Evolutionary conservation across 2,329 filamentous ascomycete species (phyloP).

Genomic region (Alternaria sp.): DNA sequence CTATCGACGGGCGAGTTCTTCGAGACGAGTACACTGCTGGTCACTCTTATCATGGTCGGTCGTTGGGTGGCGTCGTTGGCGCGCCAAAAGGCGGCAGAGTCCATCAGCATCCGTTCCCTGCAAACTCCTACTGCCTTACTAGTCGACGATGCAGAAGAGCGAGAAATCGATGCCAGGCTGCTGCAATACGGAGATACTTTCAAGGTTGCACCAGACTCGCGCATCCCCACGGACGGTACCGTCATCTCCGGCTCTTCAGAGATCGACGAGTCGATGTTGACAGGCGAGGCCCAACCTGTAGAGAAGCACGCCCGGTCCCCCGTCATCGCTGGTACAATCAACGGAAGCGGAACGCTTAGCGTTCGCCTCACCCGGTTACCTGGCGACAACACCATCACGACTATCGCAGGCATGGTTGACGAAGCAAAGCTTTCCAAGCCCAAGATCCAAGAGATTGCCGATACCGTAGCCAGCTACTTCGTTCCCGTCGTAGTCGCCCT

Average conservation of each 20-base stretch:
- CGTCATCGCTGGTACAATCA: slow-evolving; percentile 70
- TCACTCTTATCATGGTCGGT: slow-evolving; percentile 62
- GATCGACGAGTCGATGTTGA: slow-evolving; percentile 78
- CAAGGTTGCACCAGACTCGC: slow-evolving; percentile 64
- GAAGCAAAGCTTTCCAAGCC: slow-evolving; percentile 73
- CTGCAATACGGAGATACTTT: slow-evolving; percentile 75
- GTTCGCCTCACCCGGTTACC: slow-evolving; percentile 66
- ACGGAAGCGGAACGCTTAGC: slow-evolving; percentile 58
- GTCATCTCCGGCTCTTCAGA: slow-evolving; percentile 68
- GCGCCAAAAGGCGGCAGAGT: slow-evolving; percentile 56
- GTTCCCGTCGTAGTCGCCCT: slow-evolving; percentile 69
- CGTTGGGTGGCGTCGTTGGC: slow-evolving; percentile 56
- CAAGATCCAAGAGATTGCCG: slow-evolving; percentile 70
- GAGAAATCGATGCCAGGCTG: slow-evolving; percentile 68
- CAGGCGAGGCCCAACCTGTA: slow-evolving; percentile 70
- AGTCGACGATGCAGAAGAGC: slow-evolving; percentile 49
- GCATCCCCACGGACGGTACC: slow-evolving; percentile 72
- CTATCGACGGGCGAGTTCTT: slow-evolving; percentile 58
- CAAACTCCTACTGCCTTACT: slow-evolving; percentile 62
- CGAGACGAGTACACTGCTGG: slow-evolving; percentile 61
- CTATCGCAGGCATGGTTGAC: slow-evolving; percentile 74
- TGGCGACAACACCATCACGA: slow-evolving; percentile 72
- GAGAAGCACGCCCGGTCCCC: slow-evolving; percentile 60
- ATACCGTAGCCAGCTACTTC: slow-evolving; percentile 71
- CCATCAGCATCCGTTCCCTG: slow-evolving; percentile 61